Percentiles rank a stretch among this genome's conserved stretches.
Evolutionary conservation across 495 filamentous ascomycete species (phyloP).

Genomic region (Lophiotrema nucula): DNA sequence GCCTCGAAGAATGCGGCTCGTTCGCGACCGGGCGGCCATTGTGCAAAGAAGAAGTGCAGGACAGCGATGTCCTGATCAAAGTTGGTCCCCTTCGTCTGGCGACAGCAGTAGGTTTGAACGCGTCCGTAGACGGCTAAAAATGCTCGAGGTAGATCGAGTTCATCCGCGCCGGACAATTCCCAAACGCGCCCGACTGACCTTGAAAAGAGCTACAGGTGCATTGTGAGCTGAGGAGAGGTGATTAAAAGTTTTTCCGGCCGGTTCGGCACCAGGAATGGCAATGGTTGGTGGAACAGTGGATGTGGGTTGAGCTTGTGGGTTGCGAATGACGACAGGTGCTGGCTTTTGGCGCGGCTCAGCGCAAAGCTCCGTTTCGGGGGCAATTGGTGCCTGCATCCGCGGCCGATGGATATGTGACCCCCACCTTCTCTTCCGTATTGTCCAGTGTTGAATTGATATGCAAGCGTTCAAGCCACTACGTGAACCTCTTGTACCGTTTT

Average conservation of each 20-base stretch:
- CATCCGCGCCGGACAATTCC: conserved; percentile 10
- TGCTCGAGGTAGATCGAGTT: not conserved
- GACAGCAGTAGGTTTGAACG: not conserved
- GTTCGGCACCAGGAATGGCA: not conserved
- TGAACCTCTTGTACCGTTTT: too few species aligned
- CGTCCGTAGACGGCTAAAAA: not conserved
- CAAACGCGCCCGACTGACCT: not conserved
- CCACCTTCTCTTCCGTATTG: too few species aligned
- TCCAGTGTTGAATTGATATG: too few species aligned
- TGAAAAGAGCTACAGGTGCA: not conserved
- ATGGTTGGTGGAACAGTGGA: not conserved
- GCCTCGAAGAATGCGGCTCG: conserved; percentile 56
- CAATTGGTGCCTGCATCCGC: too few species aligned
- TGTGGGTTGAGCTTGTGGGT: too few species aligned
- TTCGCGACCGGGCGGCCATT: conserved; percentile 59
- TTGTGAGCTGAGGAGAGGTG: not conserved
- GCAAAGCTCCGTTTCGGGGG: too few species aligned
- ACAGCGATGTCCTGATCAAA: not conserved
- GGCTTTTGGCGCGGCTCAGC: too few species aligned
- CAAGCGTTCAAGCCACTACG: too few species aligned
- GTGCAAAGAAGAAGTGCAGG: not conserved
- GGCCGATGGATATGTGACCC: too few species aligned
- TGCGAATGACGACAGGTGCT: too few species aligned
- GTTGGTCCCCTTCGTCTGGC: not conserved
- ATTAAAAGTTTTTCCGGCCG: conserved; percentile 8